Base-by-base conservation (phyloP, 1,284 basidiomycete species). In the Stereum hirsutum region DNA sequence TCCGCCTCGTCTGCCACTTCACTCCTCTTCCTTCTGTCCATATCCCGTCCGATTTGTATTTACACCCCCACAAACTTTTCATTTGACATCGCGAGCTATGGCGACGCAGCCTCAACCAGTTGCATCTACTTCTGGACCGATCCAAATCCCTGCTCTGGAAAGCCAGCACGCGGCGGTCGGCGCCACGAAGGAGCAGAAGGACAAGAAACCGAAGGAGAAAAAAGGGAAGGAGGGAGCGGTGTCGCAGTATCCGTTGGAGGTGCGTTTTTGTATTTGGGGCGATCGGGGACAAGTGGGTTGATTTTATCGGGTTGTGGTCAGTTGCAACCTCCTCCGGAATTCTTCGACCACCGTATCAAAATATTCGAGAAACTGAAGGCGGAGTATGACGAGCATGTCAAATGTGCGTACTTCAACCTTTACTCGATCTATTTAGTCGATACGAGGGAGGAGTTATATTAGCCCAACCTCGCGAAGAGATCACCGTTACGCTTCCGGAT, bases 331-430 rank as follows among this genome's bases (percentile, higher is more conserved):
- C 75, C 72, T 15, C 93, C 95, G 15, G 81, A 75, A 43, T 98
- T 83, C 73, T 87, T 98, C 64, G 85, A 86, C 55, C 83, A 89
- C 61, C 82, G 95, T 46, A 80, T 98, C 64, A 81, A 83, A 60
- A 80, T 98, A 56, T 99, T 93, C 56, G 89, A 97, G 42, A 73
- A 88, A 60, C 70, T 95, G 53, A 94, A 94, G 65, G 79, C 74
- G 14, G 86, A 96, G 65, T 78, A 95, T 56, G 87, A 90, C 56
- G 81, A 80, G 41, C 84, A 77, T 58, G 73, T 92, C 3, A 81
- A 86, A 62, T 71, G 90, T 90, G 49, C 48, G 64, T 57, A 10
- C 2, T 38, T 26, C 27, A n/a, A n/a, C n/a, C n/a, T n/a, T n/a
- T n/a, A n/a, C 8, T 17, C 19, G 31, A 14, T 10, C 31, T 32